Conservation (phyloP, 2,329 filamentous ascomycete genomes). For the Xylaria sp. region DNA sequence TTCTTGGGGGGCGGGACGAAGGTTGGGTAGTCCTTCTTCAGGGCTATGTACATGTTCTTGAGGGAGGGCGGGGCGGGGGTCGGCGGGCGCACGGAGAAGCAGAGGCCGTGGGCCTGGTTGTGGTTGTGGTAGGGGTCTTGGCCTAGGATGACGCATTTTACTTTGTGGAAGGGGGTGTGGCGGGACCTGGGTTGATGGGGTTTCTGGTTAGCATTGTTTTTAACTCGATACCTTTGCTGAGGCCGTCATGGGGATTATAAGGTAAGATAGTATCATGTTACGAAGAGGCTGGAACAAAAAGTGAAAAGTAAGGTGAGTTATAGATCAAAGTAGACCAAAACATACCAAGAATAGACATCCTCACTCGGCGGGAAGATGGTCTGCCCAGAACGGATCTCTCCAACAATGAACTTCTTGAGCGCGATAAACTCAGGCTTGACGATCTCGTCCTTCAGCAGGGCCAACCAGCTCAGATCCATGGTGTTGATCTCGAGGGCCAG, state of each 20-base stretch:
- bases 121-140: conserved; percentile 97
- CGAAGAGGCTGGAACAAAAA: neutral
- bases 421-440: conserved; percentile 79
- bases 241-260: neutral
- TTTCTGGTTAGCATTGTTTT: neutral
- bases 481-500: conserved; percentile 91
- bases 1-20: conserved; percentile 78
- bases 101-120: conserved; percentile 95
- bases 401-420: conserved; percentile 84
- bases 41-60: conserved; percentile 88
- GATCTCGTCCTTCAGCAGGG: conserved; percentile 86
- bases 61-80: conserved; percentile 88
- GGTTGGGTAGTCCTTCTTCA: conserved; percentile 85
- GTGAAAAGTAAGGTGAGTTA: neutral
- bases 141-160: conserved; percentile 92
- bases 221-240: neutral
- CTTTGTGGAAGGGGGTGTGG: conserved; percentile 83
- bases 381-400: conserved; percentile 73
- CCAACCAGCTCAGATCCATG: conserved; percentile 88
- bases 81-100: conserved; percentile 91
- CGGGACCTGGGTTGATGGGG: conserved; percentile 73
- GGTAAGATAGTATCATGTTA: neutral
- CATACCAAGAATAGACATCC: conserved; percentile 94
- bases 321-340: neutral
- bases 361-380: conserved; percentile 86